phyloP scores from a whole-genome alignment of 306 rosid species.

The Cucumis hystrix region DNA sequence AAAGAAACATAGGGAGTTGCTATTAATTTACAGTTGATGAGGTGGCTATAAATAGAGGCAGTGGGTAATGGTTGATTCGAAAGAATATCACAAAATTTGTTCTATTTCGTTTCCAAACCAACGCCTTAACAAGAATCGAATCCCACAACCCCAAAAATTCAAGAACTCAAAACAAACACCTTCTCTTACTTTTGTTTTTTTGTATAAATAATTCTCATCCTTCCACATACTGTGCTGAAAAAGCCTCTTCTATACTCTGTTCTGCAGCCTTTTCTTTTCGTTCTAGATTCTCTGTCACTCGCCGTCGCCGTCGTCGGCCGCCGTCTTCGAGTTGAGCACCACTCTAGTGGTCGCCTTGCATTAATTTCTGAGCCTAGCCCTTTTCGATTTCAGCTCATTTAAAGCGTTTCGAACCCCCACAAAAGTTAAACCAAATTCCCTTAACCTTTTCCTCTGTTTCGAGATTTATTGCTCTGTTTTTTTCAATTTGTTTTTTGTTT shows the following conservation, averaged over 20 bases:
- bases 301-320: conserved; percentile 10
- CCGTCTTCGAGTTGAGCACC: conserved; percentile 51
- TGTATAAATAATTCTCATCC: not conserved
- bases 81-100: not conserved
- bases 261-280: not conserved
- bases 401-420: not conserved
- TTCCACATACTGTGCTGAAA: not conserved
- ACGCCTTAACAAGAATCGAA: not conserved
- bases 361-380: conserved; percentile 20
- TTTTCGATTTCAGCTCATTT: not conserved
- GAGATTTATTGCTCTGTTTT: not conserved
- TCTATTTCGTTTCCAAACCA: not conserved
- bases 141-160: not conserved
- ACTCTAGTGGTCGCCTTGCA: conserved; percentile 43
- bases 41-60: not conserved
- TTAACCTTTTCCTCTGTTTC: not conserved
- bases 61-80: not conserved
- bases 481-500: not conserved
- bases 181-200: not conserved
- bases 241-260: conserved; percentile 4
- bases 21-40: not conserved
- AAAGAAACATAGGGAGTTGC: not conserved
- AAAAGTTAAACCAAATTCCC: not conserved
- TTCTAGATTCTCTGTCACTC: conserved; percentile 47
- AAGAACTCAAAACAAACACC: not conserved